Evolutionary conservation across 2,329 filamentous ascomycete species (phyloP), one percentile per base, ranked within the genome.

Genomic region (Botryotinia calthae): DNA sequence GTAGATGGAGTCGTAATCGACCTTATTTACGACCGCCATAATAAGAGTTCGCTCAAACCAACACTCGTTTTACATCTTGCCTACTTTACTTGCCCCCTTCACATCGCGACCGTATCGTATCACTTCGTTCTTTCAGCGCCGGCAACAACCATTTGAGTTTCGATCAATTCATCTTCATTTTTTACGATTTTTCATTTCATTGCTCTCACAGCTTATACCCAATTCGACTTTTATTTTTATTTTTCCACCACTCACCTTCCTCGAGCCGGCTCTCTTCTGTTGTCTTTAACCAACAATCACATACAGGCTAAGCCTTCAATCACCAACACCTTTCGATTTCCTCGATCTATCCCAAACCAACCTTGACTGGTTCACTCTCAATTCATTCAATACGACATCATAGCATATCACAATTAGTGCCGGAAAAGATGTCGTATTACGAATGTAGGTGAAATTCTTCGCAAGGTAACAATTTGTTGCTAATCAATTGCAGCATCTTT

Each of bases 401-500:
- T 40, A 66, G 51, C n/a, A 28, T 37, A 64, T 65, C 31, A n/a
- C 34, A 31, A 44, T 56, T 7, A n/a, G 44, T 34, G 22, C 12
- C 3, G 9, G 31, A 18, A 9, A 56, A 72, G 31, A 72, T 72
- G 71, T 10, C 71, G 44, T 58, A 70, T 51, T 72, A 70, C 54
- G 71, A 72, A 46, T 46, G 71, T 73, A 44, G 62, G 73, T 73
- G 58, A 46, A 63, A n/a, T 59, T 56, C 58, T 69, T 62, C 46
- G 69, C 6, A 7, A 72, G 34, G 72, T 73, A 67, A 72, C 64
- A 3, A 72, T 59, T 9, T 72, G 72, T 72, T 74, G 74, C 34
- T 67, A 74, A 71, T 73, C 75, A 76, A 56, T 72, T 69, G 63
- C 67, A 81, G 79, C 76, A n/a, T 73, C 77, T 42, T 77, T 77